Evolutionary conservation across 768 basidiomycete species (phyloP).

Genomic region (Boletus reticulatus): DNA sequence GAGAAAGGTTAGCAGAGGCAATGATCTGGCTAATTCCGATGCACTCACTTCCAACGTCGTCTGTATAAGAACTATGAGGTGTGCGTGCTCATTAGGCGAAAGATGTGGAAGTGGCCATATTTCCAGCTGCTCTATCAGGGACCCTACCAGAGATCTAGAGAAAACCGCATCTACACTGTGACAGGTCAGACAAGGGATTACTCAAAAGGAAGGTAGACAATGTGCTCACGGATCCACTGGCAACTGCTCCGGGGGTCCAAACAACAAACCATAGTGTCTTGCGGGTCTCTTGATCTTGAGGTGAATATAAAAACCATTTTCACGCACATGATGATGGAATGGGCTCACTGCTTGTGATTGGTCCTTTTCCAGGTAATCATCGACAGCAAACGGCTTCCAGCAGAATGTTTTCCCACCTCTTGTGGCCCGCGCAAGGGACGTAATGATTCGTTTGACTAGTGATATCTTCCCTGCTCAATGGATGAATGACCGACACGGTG

Average conservation of each 20-base stretch:
- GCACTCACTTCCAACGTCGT: constrained; percentile 77
- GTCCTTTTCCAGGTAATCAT: constrained; percentile 36
- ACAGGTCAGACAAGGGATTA: constrained; percentile 3
- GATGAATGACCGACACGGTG: background rate
- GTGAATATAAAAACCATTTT: background rate
- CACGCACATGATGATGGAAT: background rate
- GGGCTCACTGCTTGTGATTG: constrained; percentile 20
- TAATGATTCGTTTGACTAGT: constrained; percentile 78
- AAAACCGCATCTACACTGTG: constrained; percentile 53
- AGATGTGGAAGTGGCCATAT: constrained; percentile 64
- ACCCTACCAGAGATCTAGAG: constrained; percentile 54
- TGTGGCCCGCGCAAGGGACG: constrained; percentile 51
- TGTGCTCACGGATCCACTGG: constrained; percentile 42
- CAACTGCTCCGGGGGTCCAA: constrained; percentile 41
- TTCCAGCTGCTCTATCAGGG: constrained; percentile 66
- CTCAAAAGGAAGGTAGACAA: background rate
- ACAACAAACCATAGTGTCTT: constrained; percentile 53
- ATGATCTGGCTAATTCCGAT: background rate
- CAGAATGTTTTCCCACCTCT: constrained; percentile 13
- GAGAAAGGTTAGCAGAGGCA: background rate
- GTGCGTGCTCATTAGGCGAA: constrained; percentile 76
- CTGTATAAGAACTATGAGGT: constrained; percentile 81
- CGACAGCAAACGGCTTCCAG: constrained; percentile 56
- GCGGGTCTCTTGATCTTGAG: constrained; percentile 14
- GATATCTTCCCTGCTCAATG: constrained; percentile 68